Evolutionary conservation across 176 grass and related monocot genomes (phyloP), one percentile per base, ranked within the genome.

Genomic region (Puccinellia tenuiflora): DNA sequence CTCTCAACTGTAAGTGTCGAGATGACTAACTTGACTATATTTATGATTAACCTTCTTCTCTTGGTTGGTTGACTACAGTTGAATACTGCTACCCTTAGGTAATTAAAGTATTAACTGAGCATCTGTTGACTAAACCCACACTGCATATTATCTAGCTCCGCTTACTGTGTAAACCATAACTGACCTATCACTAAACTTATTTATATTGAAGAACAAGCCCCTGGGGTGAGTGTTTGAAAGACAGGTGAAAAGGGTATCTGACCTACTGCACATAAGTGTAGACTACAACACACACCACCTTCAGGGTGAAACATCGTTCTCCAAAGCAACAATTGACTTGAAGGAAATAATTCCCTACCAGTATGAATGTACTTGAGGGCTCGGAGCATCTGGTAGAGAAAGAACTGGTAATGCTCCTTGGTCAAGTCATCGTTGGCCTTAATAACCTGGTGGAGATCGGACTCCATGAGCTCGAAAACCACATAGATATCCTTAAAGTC

Each of bases 351-450:
- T 48, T 47, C 37, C 40, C 1, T 77, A 98, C 96, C 96, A 26
- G 96, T 93, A 88, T 99, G 96, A 67, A 99, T 99, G 80, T 99
- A 99, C 60, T 99, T 99, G 59, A 99, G 85, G 65, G 96, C 96
- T 5, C 93, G 96, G 45, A 99, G 87, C 16, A 99, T 85, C 43
- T 99, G 96, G 68, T 99, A 99, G 18, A 99, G 87, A 84, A 99
- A 99, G 57, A 99, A 99, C 75, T 99, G 96, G 77, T 99, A 99
- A 78, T 99, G 96, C 56, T 96, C 96, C 55, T 95, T 96, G 0
- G 96, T 99, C 30, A 99, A 72, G 85, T 99, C 96, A 79, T 99
- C 89, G 24, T 99, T 99, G 46, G 91, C 91, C 74, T 99, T 99
- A 73, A 99, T 99, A 75, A 99, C 96, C 90, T 96, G 96, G 64